Percentiles rank a stretch among this genome's conserved stretches.
Evolutionary conservation across 805 yeast species (phyloP).

Genomic region (Lipomyces starkeyi): DNA sequence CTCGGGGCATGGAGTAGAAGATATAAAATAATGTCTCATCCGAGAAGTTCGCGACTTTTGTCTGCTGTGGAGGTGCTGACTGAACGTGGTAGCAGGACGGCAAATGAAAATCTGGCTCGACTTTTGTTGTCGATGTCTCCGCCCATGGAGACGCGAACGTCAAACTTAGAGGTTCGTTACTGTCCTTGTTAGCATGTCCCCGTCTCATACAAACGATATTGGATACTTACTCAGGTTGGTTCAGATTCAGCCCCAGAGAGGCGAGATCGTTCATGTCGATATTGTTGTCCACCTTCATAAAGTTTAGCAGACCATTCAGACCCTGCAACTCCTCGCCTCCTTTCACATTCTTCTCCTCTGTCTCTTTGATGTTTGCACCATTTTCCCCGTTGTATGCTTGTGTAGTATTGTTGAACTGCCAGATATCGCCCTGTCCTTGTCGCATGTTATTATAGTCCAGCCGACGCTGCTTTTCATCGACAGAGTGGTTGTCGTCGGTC

Average conservation of each 20-base stretch:
- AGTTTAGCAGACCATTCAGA: slow-evolving; percentile 63
- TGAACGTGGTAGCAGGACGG: slow-evolving; percentile 62
- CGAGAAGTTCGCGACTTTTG: slow-evolving; percentile 59
- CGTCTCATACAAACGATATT: background rate
- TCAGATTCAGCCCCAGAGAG: slow-evolving; percentile 67
- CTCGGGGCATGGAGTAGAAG: slow-evolving; percentile 92
- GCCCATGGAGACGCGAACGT: slow-evolving; percentile 93
- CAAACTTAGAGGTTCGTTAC: slow-evolving; percentile 55
- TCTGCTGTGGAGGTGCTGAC: slow-evolving; percentile 53
- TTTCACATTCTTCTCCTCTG: slow-evolving; percentile 8
- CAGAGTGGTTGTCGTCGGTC: slow-evolving; percentile 1
- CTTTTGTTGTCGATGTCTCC: slow-evolving; percentile 87
- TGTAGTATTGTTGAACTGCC: slow-evolving; percentile 13
- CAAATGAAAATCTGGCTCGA: slow-evolving; percentile 77
- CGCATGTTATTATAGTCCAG: slow-evolving; percentile 22
- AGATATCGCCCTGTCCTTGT: slow-evolving; percentile 13
- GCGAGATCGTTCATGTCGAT: slow-evolving; percentile 69
- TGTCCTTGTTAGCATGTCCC: background rate
- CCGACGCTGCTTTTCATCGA: slow-evolving; percentile 21
- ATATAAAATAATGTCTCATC: slow-evolving; percentile 94
- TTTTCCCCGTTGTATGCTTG: background rate
- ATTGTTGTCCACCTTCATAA: slow-evolving; percentile 65
- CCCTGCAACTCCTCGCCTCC: slow-evolving; percentile 64
- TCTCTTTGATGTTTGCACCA: background rate
- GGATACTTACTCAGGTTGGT: slow-evolving; percentile 47